Evolutionary conservation across 805 yeast species (phyloP).

Genomic region (Candida railenensis): DNA sequence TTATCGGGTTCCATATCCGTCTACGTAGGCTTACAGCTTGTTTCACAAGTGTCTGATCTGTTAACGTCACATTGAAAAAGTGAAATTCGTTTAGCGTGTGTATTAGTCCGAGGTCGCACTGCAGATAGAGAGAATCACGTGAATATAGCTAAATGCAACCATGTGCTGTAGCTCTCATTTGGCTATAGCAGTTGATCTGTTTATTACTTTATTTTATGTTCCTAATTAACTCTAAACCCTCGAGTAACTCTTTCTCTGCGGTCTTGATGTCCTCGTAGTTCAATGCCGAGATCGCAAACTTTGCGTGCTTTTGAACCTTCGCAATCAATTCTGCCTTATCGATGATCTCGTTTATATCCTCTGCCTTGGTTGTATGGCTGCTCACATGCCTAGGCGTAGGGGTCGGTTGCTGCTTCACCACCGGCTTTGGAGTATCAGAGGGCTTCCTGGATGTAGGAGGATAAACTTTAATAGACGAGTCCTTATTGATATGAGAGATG

Average conservation of each 20-base stretch:
- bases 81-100: too few species aligned
- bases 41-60: not conserved
- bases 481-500: conserved; percentile 33
- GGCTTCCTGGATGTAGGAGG: conserved; percentile 16
- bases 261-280: conserved; percentile 73
- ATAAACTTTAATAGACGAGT: conserved; percentile 36
- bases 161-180: not conserved
- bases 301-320: conserved; percentile 66
- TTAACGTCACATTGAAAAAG: not conserved
- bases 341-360: conserved; percentile 49
- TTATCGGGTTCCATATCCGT: not conserved
- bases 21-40: too few species aligned
- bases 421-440: not conserved
- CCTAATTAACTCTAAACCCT: conserved; percentile 46
- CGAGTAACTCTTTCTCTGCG: conserved; percentile 58
- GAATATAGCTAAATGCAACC: not conserved
- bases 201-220: not conserved
- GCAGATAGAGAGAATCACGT: not conserved
- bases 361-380: conserved; percentile 9
- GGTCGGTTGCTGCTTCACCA: conserved; percentile 1
- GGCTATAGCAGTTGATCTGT: too few species aligned
- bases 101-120: not conserved
- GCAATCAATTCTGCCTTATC: conserved; percentile 55
- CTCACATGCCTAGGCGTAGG: not conserved
- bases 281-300: conserved; percentile 75